Conservation (phyloP, 202 grass and related monocot genomes). For the Elaeis oleifera region DNA sequence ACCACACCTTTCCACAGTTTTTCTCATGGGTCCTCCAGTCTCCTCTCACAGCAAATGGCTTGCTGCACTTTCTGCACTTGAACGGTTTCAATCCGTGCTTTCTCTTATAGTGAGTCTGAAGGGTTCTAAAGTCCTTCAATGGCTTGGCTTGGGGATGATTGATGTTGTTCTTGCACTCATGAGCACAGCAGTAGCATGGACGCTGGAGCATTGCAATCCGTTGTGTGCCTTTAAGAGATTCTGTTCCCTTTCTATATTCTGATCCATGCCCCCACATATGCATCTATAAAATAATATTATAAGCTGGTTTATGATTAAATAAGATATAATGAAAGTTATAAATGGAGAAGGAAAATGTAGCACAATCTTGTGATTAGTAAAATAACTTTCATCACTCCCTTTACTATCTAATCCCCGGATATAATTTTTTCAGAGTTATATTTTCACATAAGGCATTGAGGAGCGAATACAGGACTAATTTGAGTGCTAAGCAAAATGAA, state of each 20-base stretch:
- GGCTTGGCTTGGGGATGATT: conserved; percentile 59
- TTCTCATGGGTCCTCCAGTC: conserved; percentile 99
- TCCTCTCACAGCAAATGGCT: conserved; percentile 92
- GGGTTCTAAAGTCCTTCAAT: conserved; percentile 90
- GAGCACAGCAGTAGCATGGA: conserved; percentile 84
- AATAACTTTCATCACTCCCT: too few species aligned
- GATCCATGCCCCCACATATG: conserved; percentile 98
- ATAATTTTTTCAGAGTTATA: too few species aligned
- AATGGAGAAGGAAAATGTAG: too few species aligned
- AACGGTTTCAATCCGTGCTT: conserved; percentile 84
- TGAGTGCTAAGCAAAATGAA: too few species aligned
- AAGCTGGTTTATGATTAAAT: too few species aligned
- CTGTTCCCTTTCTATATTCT: conserved; percentile 84
- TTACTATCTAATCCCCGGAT: too few species aligned
- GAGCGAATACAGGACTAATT: too few species aligned
- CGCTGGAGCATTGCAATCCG: conserved; percentile 75
- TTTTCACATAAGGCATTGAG: too few species aligned
- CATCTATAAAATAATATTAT: conserved; percentile 44
- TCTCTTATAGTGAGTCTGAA: conserved; percentile 96
- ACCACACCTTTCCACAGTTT: conserved; percentile 94
- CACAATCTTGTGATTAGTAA: too few species aligned
- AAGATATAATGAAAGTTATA: too few species aligned
- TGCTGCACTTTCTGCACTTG: conserved; percentile 76
- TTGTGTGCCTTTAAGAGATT: conserved; percentile 76
- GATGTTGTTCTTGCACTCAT: conserved; percentile 86